Base-by-base conservation (phyloP, 1,284 basidiomycete species). In the Ceratobasidium papillatum region DNA sequence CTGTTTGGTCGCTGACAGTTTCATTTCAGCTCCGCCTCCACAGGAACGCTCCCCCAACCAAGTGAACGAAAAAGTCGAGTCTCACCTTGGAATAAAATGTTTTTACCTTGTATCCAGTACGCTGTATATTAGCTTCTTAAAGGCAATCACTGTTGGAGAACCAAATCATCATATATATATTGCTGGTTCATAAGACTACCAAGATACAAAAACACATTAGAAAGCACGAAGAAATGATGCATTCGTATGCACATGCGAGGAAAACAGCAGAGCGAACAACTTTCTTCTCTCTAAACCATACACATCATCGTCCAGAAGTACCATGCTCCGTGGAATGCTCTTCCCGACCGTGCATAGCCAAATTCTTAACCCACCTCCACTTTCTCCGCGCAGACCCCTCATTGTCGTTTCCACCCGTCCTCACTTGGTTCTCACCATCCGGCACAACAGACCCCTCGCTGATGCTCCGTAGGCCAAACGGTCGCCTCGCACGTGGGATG, bases 401-500 rank as follows among this genome's bases (percentile, higher is more conserved):
- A n/a, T 64, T 45, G 14, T 47, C 62, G 9, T 47, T 49, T 34
- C 62, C 62, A 34, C 62, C 45, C 22, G 62, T 64, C 27, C 62
- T 58, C 17, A 58, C 56, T 11, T 64, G 62, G 22, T 43, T 30
- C 7, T 64, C 69, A 30, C 19, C 27, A 19, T 11, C 47, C 36
- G 69, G 30, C 8, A 32, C 58, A 45, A n/a, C 69, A 47, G 58
- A 73, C 25, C 69, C 69, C 22, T 73, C 69, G 58, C 69, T 73
- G 38, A 73, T 73, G 38, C 69, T 73, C 41, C 69, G 58, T 14
- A 73, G 59, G n/a, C 69, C 69, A 49, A 73, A 27, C 47, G 41
- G 25, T 62, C 69, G 69, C 7, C 69, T 58, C 14, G 69, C 69
- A 17, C 83, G 80, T 32, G 89, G 89, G 59, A 88, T 84, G 69